These are phyloP conservation scores for Hanseniaspora valbyensis DNA, from an alignment of 805 yeast species.

Conservation along the genomic window DNA sequence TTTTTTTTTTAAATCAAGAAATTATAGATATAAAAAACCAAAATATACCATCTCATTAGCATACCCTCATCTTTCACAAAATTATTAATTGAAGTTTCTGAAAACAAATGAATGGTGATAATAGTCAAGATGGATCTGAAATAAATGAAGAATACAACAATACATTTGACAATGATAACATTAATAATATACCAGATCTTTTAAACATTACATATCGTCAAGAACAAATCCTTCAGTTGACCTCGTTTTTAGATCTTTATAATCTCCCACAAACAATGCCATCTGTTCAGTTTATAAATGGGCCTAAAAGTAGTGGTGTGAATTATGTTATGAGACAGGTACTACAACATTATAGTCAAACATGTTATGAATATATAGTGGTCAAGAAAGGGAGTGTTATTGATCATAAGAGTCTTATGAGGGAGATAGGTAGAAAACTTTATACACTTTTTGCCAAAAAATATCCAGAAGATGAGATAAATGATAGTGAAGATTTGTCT, in stretches of 20 bases:
- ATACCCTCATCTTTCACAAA: too few relatives aligned
- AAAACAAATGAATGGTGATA: too few relatives aligned
- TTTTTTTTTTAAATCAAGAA: too few relatives aligned
- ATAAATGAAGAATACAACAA: neutral
- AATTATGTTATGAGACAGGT: constrained; percentile 2
- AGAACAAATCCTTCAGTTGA: neutral
- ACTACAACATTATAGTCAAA: neutral
- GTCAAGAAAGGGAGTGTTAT: constrained; percentile 7
- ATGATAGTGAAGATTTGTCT: neutral
- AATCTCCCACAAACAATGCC: constrained; percentile 2
- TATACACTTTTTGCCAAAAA: neutral
- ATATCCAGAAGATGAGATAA: neutral
- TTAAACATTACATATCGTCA: neutral
- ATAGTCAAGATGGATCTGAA: too few relatives aligned
- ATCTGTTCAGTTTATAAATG: constrained; percentile 1
- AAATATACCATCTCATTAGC: too few relatives aligned
- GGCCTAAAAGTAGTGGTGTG: constrained; percentile 5
- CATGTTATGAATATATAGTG: neutral
- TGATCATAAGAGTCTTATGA: constrained; percentile 11
- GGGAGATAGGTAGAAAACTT: constrained; percentile 4
- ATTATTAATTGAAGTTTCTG: too few relatives aligned
- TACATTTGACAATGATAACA: neutral
- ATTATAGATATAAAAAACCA: too few relatives aligned
- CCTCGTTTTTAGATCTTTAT: constrained; percentile 6
- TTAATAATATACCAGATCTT: neutral